These are phyloP conservation scores for Exophiala alcalophila DNA, from an alignment of 2,329 filamentous ascomycete genomes.

Conservation along the genomic window DNA sequence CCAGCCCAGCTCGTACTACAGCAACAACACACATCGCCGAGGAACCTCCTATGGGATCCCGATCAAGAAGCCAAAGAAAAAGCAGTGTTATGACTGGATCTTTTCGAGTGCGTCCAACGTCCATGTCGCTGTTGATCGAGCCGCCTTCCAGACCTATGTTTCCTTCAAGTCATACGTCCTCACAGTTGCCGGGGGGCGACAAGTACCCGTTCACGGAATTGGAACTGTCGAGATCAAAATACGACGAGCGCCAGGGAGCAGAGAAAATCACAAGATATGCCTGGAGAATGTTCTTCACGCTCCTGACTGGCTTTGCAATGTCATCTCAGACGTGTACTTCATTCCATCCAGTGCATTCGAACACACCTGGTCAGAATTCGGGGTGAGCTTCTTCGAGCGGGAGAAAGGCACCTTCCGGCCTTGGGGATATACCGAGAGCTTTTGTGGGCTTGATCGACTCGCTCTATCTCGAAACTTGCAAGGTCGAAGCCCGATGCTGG, in stretches of 20 bases:
- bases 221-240: conserved; percentile 36
- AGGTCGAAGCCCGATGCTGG: conserved; percentile 30
- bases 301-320: conserved; percentile 37
- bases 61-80: conserved; percentile 22
- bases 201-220: conserved; percentile 33
- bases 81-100: conserved; percentile 32
- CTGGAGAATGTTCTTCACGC: conserved; percentile 38
- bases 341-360: conserved; percentile 20
- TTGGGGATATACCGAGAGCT: conserved; percentile 31
- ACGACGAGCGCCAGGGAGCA: conserved; percentile 25
- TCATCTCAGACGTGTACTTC: conserved; percentile 29
- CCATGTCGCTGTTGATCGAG: conserved; percentile 36
- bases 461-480: conserved; percentile 23
- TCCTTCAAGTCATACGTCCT: conserved; percentile 31
- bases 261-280: conserved; percentile 30
- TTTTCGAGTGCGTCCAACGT: conserved; percentile 32
- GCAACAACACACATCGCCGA: conserved; percentile 6
- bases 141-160: conserved; percentile 35
- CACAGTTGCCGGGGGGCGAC: conserved; percentile 27
- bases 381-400: conserved; percentile 27
- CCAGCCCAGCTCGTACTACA: conserved; percentile 22
- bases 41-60: conserved; percentile 9
- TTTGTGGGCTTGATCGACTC: conserved; percentile 30
- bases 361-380: conserved; percentile 29
- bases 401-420: conserved; percentile 20